Evolutionary conservation across 2,329 filamentous ascomycete species (phyloP).

Genomic region (Capronia epimyces): DNA sequence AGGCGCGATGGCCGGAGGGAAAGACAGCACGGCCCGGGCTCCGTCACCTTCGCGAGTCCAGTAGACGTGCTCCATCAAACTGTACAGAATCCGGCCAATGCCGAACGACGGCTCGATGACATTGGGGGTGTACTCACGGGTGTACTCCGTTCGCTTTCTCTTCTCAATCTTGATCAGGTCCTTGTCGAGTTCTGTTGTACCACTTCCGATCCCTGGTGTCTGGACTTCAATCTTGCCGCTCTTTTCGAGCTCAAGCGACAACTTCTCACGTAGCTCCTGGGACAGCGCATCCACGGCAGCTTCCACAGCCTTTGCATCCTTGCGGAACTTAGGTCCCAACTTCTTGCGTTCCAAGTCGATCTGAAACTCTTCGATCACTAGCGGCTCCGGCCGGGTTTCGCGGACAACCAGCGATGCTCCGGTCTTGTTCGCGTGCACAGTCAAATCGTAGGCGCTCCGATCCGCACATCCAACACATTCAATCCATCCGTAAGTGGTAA

Average conservation of each 20-base stretch:
- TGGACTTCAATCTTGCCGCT: conserved; percentile 71
- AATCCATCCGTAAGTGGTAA: conserved; percentile 92
- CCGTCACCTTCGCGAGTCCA: conserved; percentile 84
- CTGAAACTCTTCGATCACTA: conserved; percentile 78
- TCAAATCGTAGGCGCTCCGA: conserved; percentile 88
- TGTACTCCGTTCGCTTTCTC: conserved; percentile 73
- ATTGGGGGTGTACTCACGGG: conserved; percentile 87
- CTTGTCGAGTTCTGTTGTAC: conserved; percentile 71
- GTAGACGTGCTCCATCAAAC: conserved; percentile 88
- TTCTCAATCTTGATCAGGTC: conserved; percentile 81
- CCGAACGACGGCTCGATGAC: conserved; percentile 97
- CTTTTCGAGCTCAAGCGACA: conserved; percentile 66
- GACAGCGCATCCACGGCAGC: conserved; percentile 67
- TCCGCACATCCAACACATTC: conserved; percentile 97
- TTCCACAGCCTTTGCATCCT: conserved; percentile 82
- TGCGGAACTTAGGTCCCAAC: conserved; percentile 92
- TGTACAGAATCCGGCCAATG: conserved; percentile 90
- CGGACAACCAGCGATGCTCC: conserved; percentile 79
- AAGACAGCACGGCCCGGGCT: conserved; percentile 74
- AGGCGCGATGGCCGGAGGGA: conserved; percentile 74
- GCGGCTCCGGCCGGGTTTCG: conserved; percentile 71
- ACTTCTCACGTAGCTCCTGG: conserved; percentile 74
- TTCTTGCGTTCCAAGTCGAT: conserved; percentile 89
- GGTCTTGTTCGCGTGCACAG: conserved; percentile 88
- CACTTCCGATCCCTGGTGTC: conserved; percentile 60